Conservation (phyloP, 2,329 filamentous ascomycete species). For the Phialophora macrospora region DNA sequence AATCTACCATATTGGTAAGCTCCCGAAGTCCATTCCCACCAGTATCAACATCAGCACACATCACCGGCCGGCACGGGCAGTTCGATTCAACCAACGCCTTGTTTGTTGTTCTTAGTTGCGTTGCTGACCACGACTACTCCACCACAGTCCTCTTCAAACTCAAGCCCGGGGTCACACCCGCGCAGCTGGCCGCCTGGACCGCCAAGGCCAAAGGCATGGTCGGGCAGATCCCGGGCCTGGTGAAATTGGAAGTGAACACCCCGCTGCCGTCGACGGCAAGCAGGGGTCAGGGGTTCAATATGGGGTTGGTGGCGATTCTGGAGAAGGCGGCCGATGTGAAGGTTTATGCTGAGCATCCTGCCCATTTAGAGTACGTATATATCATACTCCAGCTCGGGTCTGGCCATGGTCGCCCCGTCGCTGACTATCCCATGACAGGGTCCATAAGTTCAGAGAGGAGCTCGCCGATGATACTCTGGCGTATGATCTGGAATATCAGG, state of each 20-base stretch:
- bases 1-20: constrained; percentile 50
- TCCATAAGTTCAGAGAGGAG: constrained; percentile 48
- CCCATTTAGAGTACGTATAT: constrained; percentile 51
- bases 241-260: constrained; percentile 45
- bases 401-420: not conserved
- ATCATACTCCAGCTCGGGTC: not conserved
- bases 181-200: constrained; percentile 44
- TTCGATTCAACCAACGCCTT: not conserved
- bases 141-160: constrained; percentile 50
- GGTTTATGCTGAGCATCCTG: constrained; percentile 53
- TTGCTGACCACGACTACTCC: constrained; percentile 17
- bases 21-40: not conserved
- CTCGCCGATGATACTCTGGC: constrained; percentile 51
- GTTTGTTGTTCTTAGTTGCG: not conserved
- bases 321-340: constrained; percentile 51
- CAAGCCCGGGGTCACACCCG: constrained; percentile 46
- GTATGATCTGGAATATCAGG: constrained; percentile 49
- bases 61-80: too few relatives aligned
- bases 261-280: constrained; percentile 50
- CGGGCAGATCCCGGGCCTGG: constrained; percentile 49
- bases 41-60: not conserved
- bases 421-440: constrained; percentile 41
- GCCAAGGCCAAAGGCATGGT: constrained; percentile 46
- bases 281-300: constrained; percentile 52
- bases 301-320: constrained; percentile 54